Evolutionary conservation across 2,329 filamentous ascomycete genomes (phyloP).

Genomic region (Aspergillus sp.): DNA sequence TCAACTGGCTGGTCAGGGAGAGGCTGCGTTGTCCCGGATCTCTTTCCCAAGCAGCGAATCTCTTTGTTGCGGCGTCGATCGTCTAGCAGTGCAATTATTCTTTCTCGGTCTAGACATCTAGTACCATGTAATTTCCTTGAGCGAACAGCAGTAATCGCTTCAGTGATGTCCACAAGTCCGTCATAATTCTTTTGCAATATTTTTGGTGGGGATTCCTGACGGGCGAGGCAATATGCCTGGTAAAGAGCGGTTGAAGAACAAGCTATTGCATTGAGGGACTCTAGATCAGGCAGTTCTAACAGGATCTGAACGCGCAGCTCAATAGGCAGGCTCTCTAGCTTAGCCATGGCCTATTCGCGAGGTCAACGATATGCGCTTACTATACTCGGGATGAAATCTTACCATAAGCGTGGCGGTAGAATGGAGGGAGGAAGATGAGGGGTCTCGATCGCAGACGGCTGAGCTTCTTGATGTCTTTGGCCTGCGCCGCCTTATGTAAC

Average conservation of each 20-base stretch:
- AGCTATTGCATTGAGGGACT: constrained; percentile 16
- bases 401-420: neutral
- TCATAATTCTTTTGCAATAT: constrained; percentile 9
- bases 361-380: neutral
- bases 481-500: neutral
- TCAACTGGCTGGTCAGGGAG: neutral
- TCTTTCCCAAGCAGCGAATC: neutral
- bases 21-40: neutral
- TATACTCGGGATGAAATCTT: neutral
- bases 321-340: neutral
- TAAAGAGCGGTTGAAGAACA: constrained; percentile 18
- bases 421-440: neutral
- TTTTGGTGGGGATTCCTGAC: neutral
- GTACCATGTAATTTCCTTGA: constrained; percentile 13
- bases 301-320: neutral
- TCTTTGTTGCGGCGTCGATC: constrained; percentile 18
- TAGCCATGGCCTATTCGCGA: neutral
- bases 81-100: constrained; percentile 19
- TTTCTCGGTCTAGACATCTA: constrained; percentile 1
- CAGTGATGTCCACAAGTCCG: constrained; percentile 14
- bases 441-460: neutral
- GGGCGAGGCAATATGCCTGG: constrained; percentile 12
- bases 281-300: constrained; percentile 2
- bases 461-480: neutral
- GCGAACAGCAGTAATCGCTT: constrained; percentile 21